A percentile compares a stretch with the other conserved stretches of the same genome.
Conservation (phyloP, 345 rosid species). For the Cardamine chenopodiifolia region DNA sequence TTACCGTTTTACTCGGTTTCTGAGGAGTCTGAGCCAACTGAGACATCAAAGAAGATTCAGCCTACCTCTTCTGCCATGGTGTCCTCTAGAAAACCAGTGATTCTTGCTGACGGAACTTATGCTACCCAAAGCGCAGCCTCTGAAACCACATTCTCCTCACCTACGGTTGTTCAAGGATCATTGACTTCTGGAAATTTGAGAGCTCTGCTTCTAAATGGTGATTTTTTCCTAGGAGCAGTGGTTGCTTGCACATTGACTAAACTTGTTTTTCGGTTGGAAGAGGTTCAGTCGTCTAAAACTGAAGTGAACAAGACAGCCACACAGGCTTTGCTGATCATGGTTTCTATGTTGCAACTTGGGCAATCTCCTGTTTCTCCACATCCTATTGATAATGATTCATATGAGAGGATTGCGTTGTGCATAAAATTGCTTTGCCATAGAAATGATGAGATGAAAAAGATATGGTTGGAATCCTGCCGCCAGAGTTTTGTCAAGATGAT, state of each 20-base stretch:
- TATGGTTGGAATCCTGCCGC: conserved; percentile 91
- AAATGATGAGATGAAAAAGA: conserved; percentile 75
- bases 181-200: conserved; percentile 71
- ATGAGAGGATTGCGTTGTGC: conserved; percentile 82
- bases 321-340: conserved; percentile 82
- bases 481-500: conserved; percentile 96
- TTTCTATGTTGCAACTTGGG: conserved; percentile 91
- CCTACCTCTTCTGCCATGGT: conserved; percentile 59
- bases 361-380: conserved; percentile 86
- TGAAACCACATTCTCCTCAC: conserved; percentile 81
- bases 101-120: conserved; percentile 91
- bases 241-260: conserved; percentile 90
- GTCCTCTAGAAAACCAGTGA: conserved; percentile 80
- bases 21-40: conserved; percentile 71
- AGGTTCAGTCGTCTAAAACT: conserved; percentile 77
- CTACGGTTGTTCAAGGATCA: conserved; percentile 79
- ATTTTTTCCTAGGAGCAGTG: conserved; percentile 98
- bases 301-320: conserved; percentile 74
- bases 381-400: conserved; percentile 92
- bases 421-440: conserved; percentile 79
- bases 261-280: conserved; percentile 91
- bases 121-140: conserved; percentile 94
- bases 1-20: conserved; percentile 72
- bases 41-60: conserved; percentile 60
- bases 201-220: conserved; percentile 89